Percentiles rank a stretch among this genome's conserved stretches.
Evolutionary conservation across 148 eudicot species (phyloP).

Genomic region (Drosera capensis): DNA sequence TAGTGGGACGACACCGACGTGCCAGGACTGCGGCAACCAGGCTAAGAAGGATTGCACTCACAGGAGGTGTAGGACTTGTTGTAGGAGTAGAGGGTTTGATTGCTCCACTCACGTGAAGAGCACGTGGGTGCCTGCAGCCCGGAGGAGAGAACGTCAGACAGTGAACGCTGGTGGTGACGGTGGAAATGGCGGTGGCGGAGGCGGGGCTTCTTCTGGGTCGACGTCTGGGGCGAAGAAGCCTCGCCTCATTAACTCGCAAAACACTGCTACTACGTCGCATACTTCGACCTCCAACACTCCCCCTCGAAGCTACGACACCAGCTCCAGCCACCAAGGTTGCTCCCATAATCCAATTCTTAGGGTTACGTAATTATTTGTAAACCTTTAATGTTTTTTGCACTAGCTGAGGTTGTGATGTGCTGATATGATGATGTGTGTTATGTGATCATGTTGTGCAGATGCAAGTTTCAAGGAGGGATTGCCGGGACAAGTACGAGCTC

Average conservation of each 20-base stretch:
- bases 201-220: constrained; percentile 55
- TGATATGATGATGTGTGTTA: too few relatives aligned
- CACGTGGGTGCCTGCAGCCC: constrained; percentile 94
- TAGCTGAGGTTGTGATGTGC: too few relatives aligned
- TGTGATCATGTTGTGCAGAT: constrained; percentile 18
- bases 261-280: constrained; percentile 49
- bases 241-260: constrained; percentile 39
- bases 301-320: constrained; percentile 71
- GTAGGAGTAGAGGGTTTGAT: constrained; percentile 78
- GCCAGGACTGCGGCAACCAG: constrained; percentile 86
- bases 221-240: constrained; percentile 73
- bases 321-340: constrained; percentile 80
- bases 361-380: too few relatives aligned
- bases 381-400: too few relatives aligned
- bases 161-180: constrained; percentile 10
- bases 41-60: constrained; percentile 87
- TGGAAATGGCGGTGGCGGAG: constrained; percentile 7
- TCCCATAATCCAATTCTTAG: too few relatives aligned
- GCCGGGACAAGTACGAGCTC: constrained; percentile 74
- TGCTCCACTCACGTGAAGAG: constrained; percentile 90
- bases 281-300: constrained; percentile 83
- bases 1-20: constrained; percentile 21
- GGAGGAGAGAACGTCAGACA: constrained; percentile 55
- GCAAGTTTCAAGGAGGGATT: constrained; percentile 55
- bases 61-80: constrained; percentile 77